phyloP scores from a whole-genome alignment of 2,329 filamentous ascomycete species.

The Salinomyces thailandicus region DNA sequence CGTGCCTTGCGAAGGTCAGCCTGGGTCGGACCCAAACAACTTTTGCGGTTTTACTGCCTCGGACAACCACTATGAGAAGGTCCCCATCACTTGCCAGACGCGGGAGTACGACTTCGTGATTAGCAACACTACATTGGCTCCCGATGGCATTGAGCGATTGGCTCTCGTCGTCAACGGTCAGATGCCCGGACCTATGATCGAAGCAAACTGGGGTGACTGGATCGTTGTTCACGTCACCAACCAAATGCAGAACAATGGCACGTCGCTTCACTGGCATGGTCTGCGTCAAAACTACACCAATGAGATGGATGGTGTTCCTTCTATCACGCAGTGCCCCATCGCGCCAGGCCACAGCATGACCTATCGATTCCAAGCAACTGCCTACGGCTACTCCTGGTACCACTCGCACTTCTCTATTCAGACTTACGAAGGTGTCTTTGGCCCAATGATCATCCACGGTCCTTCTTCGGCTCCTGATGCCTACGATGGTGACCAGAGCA shows the following conservation, averaged over 20 bases:
- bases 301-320: conserved; percentile 39
- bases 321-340: conserved; percentile 45
- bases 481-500: conserved; percentile 21
- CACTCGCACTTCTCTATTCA: conserved; percentile 35
- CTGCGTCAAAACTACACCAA: conserved; percentile 43
- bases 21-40: conserved; percentile 19
- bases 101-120: conserved; percentile 36
- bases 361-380: conserved; percentile 28
- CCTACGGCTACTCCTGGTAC: conserved; percentile 32
- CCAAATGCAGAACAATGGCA: conserved; percentile 36
- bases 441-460: conserved; percentile 31
- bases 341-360: conserved; percentile 29
- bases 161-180: conserved; percentile 35
- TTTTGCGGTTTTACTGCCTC: conserved; percentile 28
- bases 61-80: conserved; percentile 27
- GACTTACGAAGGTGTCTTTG: conserved; percentile 30
- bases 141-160: conserved; percentile 34
- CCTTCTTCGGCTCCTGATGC: conserved; percentile 29
- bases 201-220: conserved; percentile 32
- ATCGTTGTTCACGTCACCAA: conserved; percentile 27
- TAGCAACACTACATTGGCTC: conserved; percentile 33
- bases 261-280: conserved; percentile 43
- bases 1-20: conserved; percentile 22
- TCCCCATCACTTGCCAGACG: conserved; percentile 29
- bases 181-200: conserved; percentile 53